These are phyloP conservation scores for Ascochyta clinopodiicola DNA, from an alignment of 2,329 filamentous ascomycete species.

Conservation along the genomic window DNA sequence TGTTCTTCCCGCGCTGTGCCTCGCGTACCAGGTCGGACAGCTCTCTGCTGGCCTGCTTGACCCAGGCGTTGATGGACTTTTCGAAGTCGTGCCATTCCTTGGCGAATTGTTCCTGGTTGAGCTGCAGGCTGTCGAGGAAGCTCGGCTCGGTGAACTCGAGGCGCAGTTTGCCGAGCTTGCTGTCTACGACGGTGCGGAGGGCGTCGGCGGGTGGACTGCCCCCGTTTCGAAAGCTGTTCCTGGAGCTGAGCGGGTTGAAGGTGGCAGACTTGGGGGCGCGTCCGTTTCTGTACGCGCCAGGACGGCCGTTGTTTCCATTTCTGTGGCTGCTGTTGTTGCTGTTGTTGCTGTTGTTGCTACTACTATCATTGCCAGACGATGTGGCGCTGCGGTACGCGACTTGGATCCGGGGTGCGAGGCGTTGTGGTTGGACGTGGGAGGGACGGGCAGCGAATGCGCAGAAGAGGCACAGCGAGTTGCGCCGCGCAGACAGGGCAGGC, in stretches of 20 bases:
- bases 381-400: slow-evolving; percentile 21
- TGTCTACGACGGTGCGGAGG: slow-evolving; percentile 15
- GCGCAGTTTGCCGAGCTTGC: slow-evolving; percentile 22
- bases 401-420: slow-evolving; percentile 39
- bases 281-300: neutral
- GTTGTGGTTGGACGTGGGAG: slow-evolving; percentile 18
- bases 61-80: slow-evolving; percentile 27
- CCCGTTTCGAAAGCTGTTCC: neutral
- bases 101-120: slow-evolving; percentile 34
- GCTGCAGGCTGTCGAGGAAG: slow-evolving; percentile 35
- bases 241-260: neutral
- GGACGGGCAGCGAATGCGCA: slow-evolving; percentile 45
- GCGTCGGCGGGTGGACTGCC: neutral
- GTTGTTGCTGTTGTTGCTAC: neutral
- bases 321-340: neutral
- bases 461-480: slow-evolving; percentile 49
- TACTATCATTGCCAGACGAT: neutral
- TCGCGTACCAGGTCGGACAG: slow-evolving; percentile 20
- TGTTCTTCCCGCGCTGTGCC: slow-evolving; percentile 19
- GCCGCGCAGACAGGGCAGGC: slow-evolving; percentile 36
- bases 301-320: neutral
- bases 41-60: slow-evolving; percentile 29
- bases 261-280: neutral
- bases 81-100: slow-evolving; percentile 37
- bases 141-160: slow-evolving; percentile 24